Percentiles rank a stretch among this genome's conserved stretches.
These are phyloP conservation scores for Candida krabiensis DNA, from an alignment of 805 yeast species.

Conservation along the genomic window DNA sequence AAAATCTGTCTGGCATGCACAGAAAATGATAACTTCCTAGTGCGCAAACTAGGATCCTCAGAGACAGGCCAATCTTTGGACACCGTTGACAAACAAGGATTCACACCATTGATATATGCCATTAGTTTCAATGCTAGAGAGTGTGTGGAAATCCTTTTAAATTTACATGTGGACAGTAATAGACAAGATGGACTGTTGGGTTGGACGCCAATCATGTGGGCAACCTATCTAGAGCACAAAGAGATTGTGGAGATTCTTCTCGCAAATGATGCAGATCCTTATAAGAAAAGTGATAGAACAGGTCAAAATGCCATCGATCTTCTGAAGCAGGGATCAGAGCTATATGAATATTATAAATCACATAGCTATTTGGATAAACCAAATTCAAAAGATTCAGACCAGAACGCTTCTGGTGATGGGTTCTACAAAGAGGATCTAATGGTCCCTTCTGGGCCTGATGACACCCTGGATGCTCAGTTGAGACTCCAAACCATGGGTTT, in stretches of 20 bases:
- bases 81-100: constrained; percentile 39
- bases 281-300: constrained; percentile 35
- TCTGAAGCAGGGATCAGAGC: constrained; percentile 53
- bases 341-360: constrained; percentile 56
- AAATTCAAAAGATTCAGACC: background rate
- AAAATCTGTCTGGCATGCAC: constrained; percentile 39
- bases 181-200: constrained; percentile 47
- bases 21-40: constrained; percentile 34
- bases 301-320: constrained; percentile 56
- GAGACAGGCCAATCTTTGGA: constrained; percentile 22
- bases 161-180: constrained; percentile 49
- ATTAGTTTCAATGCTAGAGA: constrained; percentile 51
- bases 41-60: constrained; percentile 28
- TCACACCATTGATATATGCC: constrained; percentile 52
- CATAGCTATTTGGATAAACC: constrained; percentile 42
- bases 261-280: constrained; percentile 64
- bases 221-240: constrained; percentile 60
- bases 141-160: constrained; percentile 48
- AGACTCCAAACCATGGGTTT: constrained; percentile 40
- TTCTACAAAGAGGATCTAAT: constrained; percentile 21
- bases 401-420: constrained; percentile 7
- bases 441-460: constrained; percentile 16
- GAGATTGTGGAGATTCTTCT: constrained; percentile 57
- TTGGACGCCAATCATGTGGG: constrained; percentile 85
- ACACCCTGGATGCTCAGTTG: constrained; percentile 35